Conservation (phyloP, 2,329 filamentous ascomycete species). For the Penicillium sp. region DNA sequence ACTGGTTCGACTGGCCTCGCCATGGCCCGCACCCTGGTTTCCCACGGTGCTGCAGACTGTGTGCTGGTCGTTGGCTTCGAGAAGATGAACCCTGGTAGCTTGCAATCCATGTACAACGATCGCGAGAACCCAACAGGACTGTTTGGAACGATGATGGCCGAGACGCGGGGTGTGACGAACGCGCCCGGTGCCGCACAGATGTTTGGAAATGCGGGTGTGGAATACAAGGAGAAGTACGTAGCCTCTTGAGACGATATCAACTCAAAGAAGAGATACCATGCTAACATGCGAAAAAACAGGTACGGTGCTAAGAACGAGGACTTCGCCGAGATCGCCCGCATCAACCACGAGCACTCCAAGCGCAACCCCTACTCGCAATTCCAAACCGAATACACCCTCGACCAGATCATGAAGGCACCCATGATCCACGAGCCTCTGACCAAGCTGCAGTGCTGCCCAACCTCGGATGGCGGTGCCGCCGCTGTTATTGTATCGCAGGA, state of each 20-base stretch:
- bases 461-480: slow-evolving; percentile 86
- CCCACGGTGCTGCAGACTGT: slow-evolving; percentile 79
- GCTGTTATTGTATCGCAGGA: slow-evolving; percentile 84
- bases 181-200: slow-evolving; percentile 86
- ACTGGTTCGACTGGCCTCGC: slow-evolving; percentile 90
- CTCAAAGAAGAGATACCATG: not conserved
- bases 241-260: not conserved
- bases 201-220: slow-evolving; percentile 89
- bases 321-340: slow-evolving; percentile 89
- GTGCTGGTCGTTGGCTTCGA: slow-evolving; percentile 93
- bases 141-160: slow-evolving; percentile 73
- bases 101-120: slow-evolving; percentile 83
- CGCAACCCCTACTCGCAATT: slow-evolving; percentile 99
- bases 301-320: slow-evolving; percentile 80
- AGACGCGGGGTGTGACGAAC: slow-evolving; percentile 76
- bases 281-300: slow-evolving; percentile 43
- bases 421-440: slow-evolving; percentile 86
- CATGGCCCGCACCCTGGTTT: slow-evolving; percentile 77
- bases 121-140: slow-evolving; percentile 76
- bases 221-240: slow-evolving; percentile 88
- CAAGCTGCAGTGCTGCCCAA: slow-evolving; percentile 98
- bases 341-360: slow-evolving; percentile 90
- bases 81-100: slow-evolving; percentile 93
- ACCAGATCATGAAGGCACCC: slow-evolving; percentile 73
- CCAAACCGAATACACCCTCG: slow-evolving; percentile 82